Evolutionary conservation across 768 basidiomycete species (phyloP), one percentile per base, ranked within the genome.

Genomic region (Leccinum broughii): DNA sequence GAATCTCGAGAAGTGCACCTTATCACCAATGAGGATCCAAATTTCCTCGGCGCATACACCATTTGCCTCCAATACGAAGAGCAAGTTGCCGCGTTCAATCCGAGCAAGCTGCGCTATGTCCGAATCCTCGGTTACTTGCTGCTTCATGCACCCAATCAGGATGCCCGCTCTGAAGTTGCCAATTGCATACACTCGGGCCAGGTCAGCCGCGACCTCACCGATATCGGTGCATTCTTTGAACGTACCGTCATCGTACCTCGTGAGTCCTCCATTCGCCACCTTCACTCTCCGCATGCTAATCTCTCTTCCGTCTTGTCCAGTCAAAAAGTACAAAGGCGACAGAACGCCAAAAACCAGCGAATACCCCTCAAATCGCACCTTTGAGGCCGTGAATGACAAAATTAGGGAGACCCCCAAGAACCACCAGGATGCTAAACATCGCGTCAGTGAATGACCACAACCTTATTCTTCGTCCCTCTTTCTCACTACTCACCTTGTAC

Each of bases 331-430:
- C 49, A 67, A 57, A 49, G 32, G 11, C 32, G 11, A 1, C 32
- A 62, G 59, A 46, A 76, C 68, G 1, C 74, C 72, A 6, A 22
- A 0, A 34, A 11, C 32, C 11, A 0, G 32, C 11, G 32, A 51
- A 7, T 58, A 61, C 54, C 35, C 66, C 63, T 17, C 63, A 11
- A 0, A 34, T 11, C 10, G 0, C 22, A 54, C 66, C 4, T 73
- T 70, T 24, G 63, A 68, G 10, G 28, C 2, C 4, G 51, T 32
- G 14, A 32, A 62, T 50, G 55, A n/a, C 8, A 9, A 50, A 32
- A 39, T 54, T 24, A 24, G 2, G 8, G 10, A 39, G 32, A 55
- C 51, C 6, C 56, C 56, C n/a, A 59, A 1, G 51, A 24, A 53
- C 58, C 62, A 61, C 15, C 20, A 8, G 24, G 54, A 44, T 20